phyloP scores from a whole-genome alignment of 192 early-diverging fungal genomes.

The Powellomyces hirtus region DNA sequence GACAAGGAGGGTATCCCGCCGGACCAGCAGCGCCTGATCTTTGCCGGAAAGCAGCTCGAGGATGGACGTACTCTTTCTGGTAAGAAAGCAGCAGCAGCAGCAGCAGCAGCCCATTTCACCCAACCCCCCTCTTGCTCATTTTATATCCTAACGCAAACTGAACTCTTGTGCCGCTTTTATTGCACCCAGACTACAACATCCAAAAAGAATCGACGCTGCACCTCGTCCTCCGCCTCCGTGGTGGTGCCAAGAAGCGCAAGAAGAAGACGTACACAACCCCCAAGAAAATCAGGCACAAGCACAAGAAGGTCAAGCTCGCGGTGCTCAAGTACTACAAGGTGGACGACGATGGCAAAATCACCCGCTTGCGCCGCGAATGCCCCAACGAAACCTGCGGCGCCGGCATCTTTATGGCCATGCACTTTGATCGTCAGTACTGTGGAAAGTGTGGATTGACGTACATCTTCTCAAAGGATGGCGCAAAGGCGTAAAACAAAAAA shows the following conservation, averaged over 20 bases:
- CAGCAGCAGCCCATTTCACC: too few relatives aligned
- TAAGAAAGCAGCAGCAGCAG: too few relatives aligned
- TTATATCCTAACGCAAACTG: too few relatives aligned
- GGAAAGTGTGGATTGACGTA: constrained; percentile 94
- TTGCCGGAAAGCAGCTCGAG: constrained; percentile 79
- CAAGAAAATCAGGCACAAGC: constrained; percentile 99
- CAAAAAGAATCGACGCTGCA: constrained; percentile 71
- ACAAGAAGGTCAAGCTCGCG: constrained; percentile 98
- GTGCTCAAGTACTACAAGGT: constrained; percentile 99
- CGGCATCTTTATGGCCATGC: constrained; percentile 99
- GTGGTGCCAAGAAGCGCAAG: constrained; percentile 93
- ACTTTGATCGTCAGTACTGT: constrained; percentile 98
- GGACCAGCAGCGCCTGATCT: constrained; percentile 79
- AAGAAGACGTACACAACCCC: constrained; percentile 99
- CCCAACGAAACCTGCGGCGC: constrained; percentile 95
- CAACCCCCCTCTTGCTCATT: too few relatives aligned
- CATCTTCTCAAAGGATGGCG: constrained; percentile 57
- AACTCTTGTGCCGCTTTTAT: too few relatives aligned
- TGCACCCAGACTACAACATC: constrained; percentile 58
- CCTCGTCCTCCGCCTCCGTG: constrained; percentile 59
- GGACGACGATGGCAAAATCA: constrained; percentile 94
- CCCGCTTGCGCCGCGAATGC: constrained; percentile 98
- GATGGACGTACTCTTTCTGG: constrained; percentile 60
- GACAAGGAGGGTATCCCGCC: constrained; percentile 66
- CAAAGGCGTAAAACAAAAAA: not conserved